Conservation (phyloP, 805 yeast species). For the Wickerhamomyces chambardii region DNA sequence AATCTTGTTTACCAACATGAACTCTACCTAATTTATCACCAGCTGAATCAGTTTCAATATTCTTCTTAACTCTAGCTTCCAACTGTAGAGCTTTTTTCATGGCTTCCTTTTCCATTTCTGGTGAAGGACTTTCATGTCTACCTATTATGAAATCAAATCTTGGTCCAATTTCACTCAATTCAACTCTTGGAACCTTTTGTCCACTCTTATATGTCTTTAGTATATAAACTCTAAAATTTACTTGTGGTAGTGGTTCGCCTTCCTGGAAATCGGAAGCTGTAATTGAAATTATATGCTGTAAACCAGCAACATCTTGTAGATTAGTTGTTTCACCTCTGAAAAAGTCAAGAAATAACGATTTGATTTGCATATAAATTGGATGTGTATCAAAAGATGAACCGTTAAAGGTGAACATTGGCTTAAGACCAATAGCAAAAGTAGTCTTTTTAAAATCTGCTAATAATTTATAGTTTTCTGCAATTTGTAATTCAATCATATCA, state of each 20-base stretch:
- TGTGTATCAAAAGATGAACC: constrained; percentile 88
- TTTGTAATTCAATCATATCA: constrained; percentile 88
- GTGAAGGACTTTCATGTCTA: constrained; percentile 69
- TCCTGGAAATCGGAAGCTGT: constrained; percentile 71
- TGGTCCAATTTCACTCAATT: constrained; percentile 92
- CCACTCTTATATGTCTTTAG: constrained; percentile 74
- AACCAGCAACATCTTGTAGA: constrained; percentile 87
- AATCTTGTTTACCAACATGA: constrained; percentile 93
- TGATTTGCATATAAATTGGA: constrained; percentile 77
- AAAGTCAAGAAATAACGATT: constrained; percentile 85
- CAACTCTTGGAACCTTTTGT: constrained; percentile 89
- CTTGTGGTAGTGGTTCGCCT: constrained; percentile 60
- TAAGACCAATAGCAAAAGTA: constrained; percentile 82
- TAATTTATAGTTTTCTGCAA: constrained; percentile 60
- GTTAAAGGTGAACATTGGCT: constrained; percentile 90
- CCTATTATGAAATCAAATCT: constrained; percentile 90
- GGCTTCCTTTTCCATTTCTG: constrained; percentile 91
- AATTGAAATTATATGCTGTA: constrained; percentile 83
- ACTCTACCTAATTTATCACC: constrained; percentile 97
- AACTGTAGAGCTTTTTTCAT: constrained; percentile 70
- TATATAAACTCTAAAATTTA: constrained; percentile 86
- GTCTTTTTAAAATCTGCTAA: constrained; percentile 70
- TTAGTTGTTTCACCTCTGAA: constrained; percentile 79
- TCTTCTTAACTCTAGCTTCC: constrained; percentile 79
- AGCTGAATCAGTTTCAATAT: constrained; percentile 75